Conservation (phyloP, 1,284 basidiomycete species). For the Vanrija humicola region DNA sequence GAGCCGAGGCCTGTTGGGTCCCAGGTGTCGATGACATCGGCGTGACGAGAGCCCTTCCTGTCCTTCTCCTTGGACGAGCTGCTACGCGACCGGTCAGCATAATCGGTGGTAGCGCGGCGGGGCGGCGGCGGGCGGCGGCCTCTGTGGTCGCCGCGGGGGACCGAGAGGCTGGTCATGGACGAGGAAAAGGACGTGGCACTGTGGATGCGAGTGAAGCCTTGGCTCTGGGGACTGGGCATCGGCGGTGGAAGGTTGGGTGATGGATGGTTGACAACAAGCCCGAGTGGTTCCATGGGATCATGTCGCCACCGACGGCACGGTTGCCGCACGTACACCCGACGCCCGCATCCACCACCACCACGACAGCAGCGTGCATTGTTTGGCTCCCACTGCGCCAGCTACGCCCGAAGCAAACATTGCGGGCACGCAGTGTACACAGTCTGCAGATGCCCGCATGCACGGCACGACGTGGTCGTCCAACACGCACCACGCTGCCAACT, state of each 20-base stretch:
- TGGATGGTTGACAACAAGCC: not conserved
- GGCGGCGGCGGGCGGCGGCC: too few species aligned
- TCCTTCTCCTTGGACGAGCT: constrained; percentile 29
- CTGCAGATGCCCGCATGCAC: too few species aligned
- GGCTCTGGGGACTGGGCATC: not conserved
- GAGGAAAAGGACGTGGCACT: not conserved
- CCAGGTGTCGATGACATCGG: constrained; percentile 49
- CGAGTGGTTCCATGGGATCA: not conserved
- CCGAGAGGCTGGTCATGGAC: not conserved
- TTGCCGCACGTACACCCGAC: too few species aligned
- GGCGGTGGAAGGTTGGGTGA: not conserved
- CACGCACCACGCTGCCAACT: too few species aligned
- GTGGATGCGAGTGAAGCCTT: not conserved
- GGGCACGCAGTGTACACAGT: too few species aligned
- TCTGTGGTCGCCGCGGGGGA: not conserved
- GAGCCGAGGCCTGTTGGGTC: constrained; percentile 48
- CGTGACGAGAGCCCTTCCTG: constrained; percentile 44
- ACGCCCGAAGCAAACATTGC: too few species aligned
- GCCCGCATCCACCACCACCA: not conserved
- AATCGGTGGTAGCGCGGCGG: too few species aligned
- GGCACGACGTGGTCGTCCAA: too few species aligned
- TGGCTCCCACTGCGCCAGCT: too few species aligned
- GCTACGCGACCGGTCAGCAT: not conserved
- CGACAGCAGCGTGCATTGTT: not conserved
- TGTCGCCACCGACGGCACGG: too few species aligned